A percentile compares a stretch with the other conserved stretches of the same genome.
Conservation (phyloP, 2,329 filamentous ascomycete species). For the Lachnellula occidentalis region DNA sequence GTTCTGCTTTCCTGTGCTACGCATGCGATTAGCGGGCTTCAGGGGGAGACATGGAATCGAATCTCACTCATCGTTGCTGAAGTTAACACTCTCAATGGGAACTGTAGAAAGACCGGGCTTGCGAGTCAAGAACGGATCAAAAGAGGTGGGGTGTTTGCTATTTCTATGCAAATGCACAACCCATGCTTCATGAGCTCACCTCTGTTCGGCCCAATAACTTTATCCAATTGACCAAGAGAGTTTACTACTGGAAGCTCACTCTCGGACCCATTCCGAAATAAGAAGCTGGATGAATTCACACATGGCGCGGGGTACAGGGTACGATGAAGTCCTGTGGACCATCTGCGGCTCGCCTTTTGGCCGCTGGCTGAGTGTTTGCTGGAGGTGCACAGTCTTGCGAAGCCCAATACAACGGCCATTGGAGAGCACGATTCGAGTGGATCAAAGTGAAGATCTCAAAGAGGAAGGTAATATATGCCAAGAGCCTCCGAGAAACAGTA, state of each 20-base stretch:
- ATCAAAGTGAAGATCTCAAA: neutral
- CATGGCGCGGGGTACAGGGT: slow-evolving; percentile 3
- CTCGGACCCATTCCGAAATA: slow-evolving; percentile 4
- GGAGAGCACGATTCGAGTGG: neutral
- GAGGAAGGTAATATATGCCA: neutral
- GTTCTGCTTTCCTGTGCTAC: slow-evolving; percentile 13
- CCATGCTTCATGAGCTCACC: neutral
- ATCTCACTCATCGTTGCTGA: slow-evolving; percentile 6
- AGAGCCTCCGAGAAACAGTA: neutral
- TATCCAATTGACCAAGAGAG: neutral
- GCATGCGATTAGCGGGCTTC: neutral
- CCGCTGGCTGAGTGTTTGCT: neutral
- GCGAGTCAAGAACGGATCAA: neutral
- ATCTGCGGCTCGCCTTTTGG: neutral
- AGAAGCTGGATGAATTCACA: slow-evolving; percentile 5
- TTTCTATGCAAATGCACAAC: neutral
- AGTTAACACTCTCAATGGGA: neutral
- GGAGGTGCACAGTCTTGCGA: neutral
- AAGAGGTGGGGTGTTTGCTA: neutral
- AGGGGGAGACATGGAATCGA: neutral
- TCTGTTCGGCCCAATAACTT: neutral
- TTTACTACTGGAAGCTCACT: slow-evolving; percentile 4
- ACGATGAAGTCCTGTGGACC: neutral
- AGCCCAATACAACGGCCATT: no score
- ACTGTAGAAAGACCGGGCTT: neutral